Base-by-base conservation (phyloP, 345 rosid genomes). In the Streptanthus diversifolius region DNA sequence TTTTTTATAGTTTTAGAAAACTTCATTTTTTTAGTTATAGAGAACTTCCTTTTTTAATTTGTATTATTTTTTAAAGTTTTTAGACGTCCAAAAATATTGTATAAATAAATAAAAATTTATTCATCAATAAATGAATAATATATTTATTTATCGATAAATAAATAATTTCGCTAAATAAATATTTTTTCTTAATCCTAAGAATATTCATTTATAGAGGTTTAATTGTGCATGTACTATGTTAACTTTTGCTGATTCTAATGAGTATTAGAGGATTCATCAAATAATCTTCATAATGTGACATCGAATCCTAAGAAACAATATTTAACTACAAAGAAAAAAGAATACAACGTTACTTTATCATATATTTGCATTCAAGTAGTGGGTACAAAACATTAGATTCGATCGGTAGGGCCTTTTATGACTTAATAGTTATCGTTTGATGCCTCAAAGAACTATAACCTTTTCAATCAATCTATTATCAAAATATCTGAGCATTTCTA, bases 341-440 rank as follows among this genome's bases (percentile, higher is more conserved):
- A 19, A 65, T 56, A 63, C 39, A 73, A 56, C 45, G 24, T 64
- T 43, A 56, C 59, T 66, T 66, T 36, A 66, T 25, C 18, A 66
- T 47, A 41, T 37, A 64, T 61, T 43, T 69, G 32, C 69, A 68
- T 69, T 18, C 49, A 62, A 35, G 49, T 37, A 52, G 61, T 75
- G 69, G 44, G 79, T 61, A 62, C 63, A 60, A 39, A 59, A 7
- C 53, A 61, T 75, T 54, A 68, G 65, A 73, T 60, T 75, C 74
- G 41, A 68, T 60, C 11, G 36, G 32, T 64, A 40, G 37, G 49
- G 59, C 39, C 29, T 53, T 40, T 18, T 13, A 49, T 60, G 51
- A 60, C n/a, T 47, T 27, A 24, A 73, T 21, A 63, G 40, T 40
- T 63, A n/a, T 41, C 18, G 33, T 39, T 55, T 30, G 30, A 51